Evolutionary conservation across 169 alveolate species (phyloP), one percentile per base, ranked within the genome.

Genomic region (Ophryocystis elektroscirrha): DNA sequence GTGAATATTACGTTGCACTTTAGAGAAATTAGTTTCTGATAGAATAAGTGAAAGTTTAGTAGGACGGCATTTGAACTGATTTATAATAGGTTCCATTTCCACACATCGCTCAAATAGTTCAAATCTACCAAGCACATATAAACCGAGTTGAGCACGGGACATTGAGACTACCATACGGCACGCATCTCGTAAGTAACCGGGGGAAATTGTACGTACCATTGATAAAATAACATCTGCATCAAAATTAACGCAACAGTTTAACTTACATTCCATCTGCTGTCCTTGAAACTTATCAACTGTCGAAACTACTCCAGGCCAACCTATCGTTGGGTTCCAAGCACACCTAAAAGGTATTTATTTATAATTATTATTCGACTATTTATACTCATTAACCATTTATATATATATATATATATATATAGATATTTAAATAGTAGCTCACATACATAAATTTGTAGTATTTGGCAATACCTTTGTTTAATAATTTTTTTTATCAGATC

Each of bases 141-240:
- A 53, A 0, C 96, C 96, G 48, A 72, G 69, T n/a, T 82, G 65
- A 20, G 96, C 90, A 47, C 96, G 73, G 38, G 89, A 74, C 67
- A 84, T 73, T 15, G 94, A 90, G 39, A 87, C 96, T 53, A 83
- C 69, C 49, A 87, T 73, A 20, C 96, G 74, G 49, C 87, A 69
- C 20, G 85, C 75, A 55, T 83, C 90, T n/a, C 91, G 84, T 39
- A 87, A 61, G 53, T 73, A 77, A 1, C 91, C 83, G n/a, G 78
- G 78, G 25, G 71, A 61, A 45, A 64, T 63, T 30, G 89, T 75
- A 15, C 95, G 63, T 22, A 83, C 95, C 27, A 85, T 62, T 1
- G 91, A 80, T 16, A 85, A 56, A 20, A 85, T 54, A 24, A 83
- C 74, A 43, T 75, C 73, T 58, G 48, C 1, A 24, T 1, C 18